Evolutionary conservation across 768 basidiomycete genomes (phyloP).

Genomic region (Fomitopsis pulvina): DNA sequence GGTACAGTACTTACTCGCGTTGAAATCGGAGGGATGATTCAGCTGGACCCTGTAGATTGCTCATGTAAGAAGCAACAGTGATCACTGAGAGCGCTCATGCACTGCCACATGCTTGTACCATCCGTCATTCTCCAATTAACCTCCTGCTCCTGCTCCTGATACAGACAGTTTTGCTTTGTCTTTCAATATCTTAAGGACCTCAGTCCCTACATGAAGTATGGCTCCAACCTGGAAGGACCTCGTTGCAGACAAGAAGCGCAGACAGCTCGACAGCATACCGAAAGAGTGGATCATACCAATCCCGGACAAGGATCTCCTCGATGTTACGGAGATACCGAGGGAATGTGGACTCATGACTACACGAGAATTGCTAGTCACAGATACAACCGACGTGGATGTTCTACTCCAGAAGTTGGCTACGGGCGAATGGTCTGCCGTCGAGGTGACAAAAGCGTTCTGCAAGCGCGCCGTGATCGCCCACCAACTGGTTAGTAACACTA

Average conservation of each 20-base stretch:
- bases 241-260: conserved; percentile 9
- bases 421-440: conserved; percentile 49
- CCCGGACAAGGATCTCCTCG: conserved; percentile 33
- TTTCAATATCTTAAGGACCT: neutral
- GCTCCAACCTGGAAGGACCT: conserved; percentile 6
- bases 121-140: too few relatives aligned
- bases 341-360: conserved; percentile 46
- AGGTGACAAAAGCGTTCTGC: conserved; percentile 65
- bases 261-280: conserved; percentile 51
- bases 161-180: too few relatives aligned
- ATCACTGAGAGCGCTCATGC: too few relatives aligned
- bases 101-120: too few relatives aligned
- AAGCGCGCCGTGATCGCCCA: conserved; percentile 78
- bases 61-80: too few relatives aligned
- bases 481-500: conserved; percentile 44
- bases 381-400: conserved; percentile 37
- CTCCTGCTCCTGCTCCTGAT: too few relatives aligned
- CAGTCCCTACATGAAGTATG: neutral
- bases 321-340: conserved; percentile 48
- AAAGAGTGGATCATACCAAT: conserved; percentile 49
- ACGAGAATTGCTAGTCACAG: conserved; percentile 54
- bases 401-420: conserved; percentile 46
- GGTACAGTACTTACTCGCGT: too few relatives aligned
- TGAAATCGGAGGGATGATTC: too few relatives aligned
- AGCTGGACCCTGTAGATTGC: too few relatives aligned